Evolutionary conservation across 2,329 filamentous ascomycete genomes (phyloP), one percentile per base, ranked within the genome.

Genomic region (Lachnellula hyalina): DNA sequence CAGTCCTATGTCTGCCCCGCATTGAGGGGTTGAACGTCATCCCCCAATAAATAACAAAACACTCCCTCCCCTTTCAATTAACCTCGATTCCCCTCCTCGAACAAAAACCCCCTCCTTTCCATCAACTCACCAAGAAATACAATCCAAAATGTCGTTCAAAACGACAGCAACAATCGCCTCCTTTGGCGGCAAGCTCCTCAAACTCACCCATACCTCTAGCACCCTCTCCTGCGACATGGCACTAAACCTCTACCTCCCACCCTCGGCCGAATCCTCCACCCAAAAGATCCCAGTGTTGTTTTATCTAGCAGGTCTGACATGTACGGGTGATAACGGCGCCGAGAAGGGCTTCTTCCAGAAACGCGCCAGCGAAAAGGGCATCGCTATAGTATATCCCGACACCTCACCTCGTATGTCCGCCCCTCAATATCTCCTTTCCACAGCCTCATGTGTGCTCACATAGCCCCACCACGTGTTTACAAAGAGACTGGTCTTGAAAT

Each of bases 361-460:
- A 65, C 82, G 83, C 60, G 94, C 94, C 47, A 81, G 85, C 54
- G 78, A 85, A 65, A 86, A 85, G 70, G 89, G 89, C 67, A 89
- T 99, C 70, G 94, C 94, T n/a, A 76, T 99, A 54, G 82, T 96
- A 52, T 97, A 91, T 75, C 94, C 94, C 1, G 94, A 99, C 76
- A 99, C 94, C 21, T 95, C 89, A 54, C 94, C 94, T 54, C 84
- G 93, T 86, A 77, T 51, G 49, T 25, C 38, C 41, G 15, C 34
- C 28, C 32, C 34, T 11, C 36, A 15, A n/a, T 38, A 28, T 17
- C 32, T 25, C 7, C 12, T 17, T 5, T 34, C 21, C 15, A 53
- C 25, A 51, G 45, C 40, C 15, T 44, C 23, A 44, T 21, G 19
- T 3, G 19, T 21, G 19, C 3, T 21, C 3, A 21, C 19, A n/a